Evolutionary conservation across 2,329 filamentous ascomycete species (phyloP), one percentile per base, ranked within the genome.

Genomic region (Epichloe sylvatica): DNA sequence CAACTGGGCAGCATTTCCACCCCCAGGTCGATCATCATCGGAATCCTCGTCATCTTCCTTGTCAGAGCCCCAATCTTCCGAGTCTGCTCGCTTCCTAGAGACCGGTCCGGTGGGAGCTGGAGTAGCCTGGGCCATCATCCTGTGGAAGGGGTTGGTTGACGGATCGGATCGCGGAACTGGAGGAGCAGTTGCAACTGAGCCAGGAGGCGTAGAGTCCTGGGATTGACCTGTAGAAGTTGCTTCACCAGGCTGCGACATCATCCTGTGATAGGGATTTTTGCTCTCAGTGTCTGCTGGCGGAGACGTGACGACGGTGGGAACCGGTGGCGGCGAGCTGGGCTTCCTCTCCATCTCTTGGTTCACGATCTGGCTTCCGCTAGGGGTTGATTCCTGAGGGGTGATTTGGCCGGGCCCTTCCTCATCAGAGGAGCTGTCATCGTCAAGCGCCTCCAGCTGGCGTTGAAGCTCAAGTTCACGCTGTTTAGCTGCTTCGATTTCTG

Each of bases 61-160:
- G 52, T 84, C 83, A 13, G 87, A 91, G 53, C 88, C 89, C 90
- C 91, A 97, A 51, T 73, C 74, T 34, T 79, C 90, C 54, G 94
- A 75, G 51, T 73, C 74, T 34, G 71, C 70, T 49, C 75, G 73
- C 58, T 74, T 76, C 52, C 76, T 71, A 11, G 76, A 76, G 45
- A 74, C 59, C n/a, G 69, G 68, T 15, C 65, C 69, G n/a, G 76
- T 71, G 7, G 78, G 71, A 51, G 69, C 70, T 56, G 67, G 64
- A 44, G 63, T 65, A 49, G 72, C 77, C 57, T 84, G 79, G 5
- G 84, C 80, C 62, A 94, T 81, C 62, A 94, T 80, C 50, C 89
- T 85, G 65, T 94, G 86, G 80, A 97, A 98, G 4, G 92, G 92
- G 63, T 98, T 98, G 9, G 87, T 97, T n/a, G 86, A 90, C 23